These are phyloP conservation scores for Fusarium tjaetaba DNA, from an alignment of 2,329 filamentous ascomycete species.

Conservation along the genomic window DNA sequence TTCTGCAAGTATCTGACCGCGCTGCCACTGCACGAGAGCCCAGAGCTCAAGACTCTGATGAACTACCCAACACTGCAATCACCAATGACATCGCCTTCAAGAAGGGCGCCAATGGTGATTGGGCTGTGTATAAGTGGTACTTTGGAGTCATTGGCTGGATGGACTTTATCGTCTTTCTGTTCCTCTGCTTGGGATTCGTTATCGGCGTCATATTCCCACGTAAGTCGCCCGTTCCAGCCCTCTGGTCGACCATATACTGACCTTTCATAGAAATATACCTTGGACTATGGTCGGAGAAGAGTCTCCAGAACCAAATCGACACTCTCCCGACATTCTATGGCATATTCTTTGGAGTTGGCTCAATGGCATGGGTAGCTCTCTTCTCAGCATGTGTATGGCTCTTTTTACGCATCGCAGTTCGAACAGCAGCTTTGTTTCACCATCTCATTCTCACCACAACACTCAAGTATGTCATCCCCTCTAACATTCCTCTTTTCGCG, in stretches of 20 bases:
- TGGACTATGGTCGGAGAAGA: background rate
- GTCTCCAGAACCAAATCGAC: background rate
- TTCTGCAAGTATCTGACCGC: background rate
- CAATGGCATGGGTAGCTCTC: background rate
- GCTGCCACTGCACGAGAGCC: background rate
- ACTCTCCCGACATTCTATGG: background rate
- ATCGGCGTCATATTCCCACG: background rate
- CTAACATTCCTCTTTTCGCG: too few relatives aligned
- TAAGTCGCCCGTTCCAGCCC: rapidly evolving
- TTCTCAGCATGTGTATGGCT: background rate
- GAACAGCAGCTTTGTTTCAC: background rate
- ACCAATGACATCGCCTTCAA: background rate
- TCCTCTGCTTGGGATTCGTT: background rate
- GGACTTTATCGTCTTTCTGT: background rate
- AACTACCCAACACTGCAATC: background rate
- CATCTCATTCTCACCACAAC: background rate
- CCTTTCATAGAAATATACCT: background rate
- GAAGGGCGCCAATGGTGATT: background rate
- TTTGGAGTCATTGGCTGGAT: background rate
- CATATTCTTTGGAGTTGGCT: background rate
- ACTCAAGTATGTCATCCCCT: background rate
- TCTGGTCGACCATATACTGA: background rate
- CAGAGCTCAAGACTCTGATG: background rate
- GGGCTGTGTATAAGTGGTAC: background rate
- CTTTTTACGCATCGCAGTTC: background rate